Conservation (phyloP, 208 protist species). For the Leishmania gerbilli region DNA sequence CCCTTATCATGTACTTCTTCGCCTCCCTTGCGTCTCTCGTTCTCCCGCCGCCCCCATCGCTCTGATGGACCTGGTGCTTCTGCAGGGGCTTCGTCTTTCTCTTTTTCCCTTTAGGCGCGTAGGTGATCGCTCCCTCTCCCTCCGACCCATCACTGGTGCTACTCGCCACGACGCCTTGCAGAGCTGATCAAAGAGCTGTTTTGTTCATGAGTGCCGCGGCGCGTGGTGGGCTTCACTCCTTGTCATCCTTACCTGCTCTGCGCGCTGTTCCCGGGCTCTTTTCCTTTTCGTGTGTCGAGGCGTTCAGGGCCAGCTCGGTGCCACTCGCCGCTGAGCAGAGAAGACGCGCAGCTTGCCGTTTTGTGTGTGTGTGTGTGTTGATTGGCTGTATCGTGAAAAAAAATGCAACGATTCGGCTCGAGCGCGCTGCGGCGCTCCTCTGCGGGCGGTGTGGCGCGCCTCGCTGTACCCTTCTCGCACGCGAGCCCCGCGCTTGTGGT, state of each 20-base stretch:
- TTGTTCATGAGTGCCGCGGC: neutral
- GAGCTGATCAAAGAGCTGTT: neutral
- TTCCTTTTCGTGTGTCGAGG: neutral
- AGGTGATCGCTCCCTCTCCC: neutral
- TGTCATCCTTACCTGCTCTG: neutral
- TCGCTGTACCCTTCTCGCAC: neutral
- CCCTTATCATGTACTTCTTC: neutral
- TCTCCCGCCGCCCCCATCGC: neutral
- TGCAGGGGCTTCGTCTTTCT: neutral
- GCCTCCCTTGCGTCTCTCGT: neutral
- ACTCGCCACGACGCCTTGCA: neutral
- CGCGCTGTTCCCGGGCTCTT: neutral
- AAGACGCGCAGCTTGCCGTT: neutral
- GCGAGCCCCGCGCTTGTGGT: neutral
- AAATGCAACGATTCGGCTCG: constrained; percentile 1
- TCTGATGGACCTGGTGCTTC: neutral
- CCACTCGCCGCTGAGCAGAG: neutral
- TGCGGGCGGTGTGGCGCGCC: neutral
- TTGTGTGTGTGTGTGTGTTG: too few relatives aligned
- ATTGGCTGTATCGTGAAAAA: neutral
- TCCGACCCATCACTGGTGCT: neutral
- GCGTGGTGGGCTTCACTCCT: neutral
- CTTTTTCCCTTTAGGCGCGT: neutral
- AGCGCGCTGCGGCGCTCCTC: neutral
- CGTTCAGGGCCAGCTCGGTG: neutral